Conservation (phyloP, 768 basidiomycete genomes). For the Arthromyces matolae region DNA sequence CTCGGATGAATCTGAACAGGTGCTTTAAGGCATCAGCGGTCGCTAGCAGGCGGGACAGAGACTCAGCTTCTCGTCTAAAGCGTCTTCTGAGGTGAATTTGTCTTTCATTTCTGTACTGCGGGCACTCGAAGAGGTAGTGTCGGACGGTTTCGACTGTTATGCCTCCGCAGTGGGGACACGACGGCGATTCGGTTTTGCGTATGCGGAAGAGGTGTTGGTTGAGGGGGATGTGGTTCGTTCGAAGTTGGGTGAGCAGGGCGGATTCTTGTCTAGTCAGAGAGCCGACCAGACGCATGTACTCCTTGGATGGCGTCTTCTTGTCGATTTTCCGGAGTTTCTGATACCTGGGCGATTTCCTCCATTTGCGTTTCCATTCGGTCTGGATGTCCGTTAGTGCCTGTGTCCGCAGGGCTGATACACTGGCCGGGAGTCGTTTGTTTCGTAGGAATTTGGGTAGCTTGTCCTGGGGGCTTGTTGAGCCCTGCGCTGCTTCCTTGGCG, state of each 20-base stretch:
- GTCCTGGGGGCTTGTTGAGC: not conserved
- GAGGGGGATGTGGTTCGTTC: not conserved
- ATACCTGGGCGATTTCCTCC: too few species aligned
- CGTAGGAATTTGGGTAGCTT: not conserved
- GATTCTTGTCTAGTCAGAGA: not conserved
- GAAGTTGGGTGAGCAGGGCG: not conserved
- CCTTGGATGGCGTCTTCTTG: not conserved
- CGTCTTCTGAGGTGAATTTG: not conserved
- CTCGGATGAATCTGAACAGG: not conserved
- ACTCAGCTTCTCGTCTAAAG: not conserved
- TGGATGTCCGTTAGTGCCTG: too few species aligned
- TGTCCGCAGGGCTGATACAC: too few species aligned
- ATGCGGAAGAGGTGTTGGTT: conserved; percentile 1
- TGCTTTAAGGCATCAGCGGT: not conserved
- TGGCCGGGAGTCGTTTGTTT: too few species aligned
- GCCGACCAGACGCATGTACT: not conserved
- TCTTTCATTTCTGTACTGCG: not conserved
- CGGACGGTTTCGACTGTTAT: not conserved
- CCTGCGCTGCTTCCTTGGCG: not conserved
- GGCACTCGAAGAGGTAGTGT: not conserved
- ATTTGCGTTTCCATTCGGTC: too few species aligned
- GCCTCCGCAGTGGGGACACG: not conserved
- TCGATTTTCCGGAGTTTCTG: conserved; percentile 5
- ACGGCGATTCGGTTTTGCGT: not conserved
- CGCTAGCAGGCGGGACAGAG: not conserved